Evolutionary conservation across 2,329 filamentous ascomycete genomes (phyloP), one percentile per base, ranked within the genome.

Genomic region (Gnomoniopsis smithogilvyi): DNA sequence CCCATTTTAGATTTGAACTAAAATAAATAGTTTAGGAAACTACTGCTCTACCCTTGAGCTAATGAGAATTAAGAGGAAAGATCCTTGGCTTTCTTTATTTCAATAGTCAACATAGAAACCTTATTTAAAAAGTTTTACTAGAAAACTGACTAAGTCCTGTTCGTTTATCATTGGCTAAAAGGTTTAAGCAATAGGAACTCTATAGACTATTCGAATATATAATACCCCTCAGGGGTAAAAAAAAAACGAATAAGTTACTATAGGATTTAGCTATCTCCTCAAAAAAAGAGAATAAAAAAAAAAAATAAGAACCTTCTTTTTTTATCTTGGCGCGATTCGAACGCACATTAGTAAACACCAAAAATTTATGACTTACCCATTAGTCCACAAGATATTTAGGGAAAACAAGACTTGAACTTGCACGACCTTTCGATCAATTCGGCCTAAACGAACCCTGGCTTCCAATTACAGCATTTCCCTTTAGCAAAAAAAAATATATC

Each of bases 351-450:
- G 26, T 30, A 30, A 30, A 30, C 26, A 30, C 26, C 26, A 30
- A 30, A 30, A 30, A 30, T 30, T 30, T 30, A 30, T 30, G 26
- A 30, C 26, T 50, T 55, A 51, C 19, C 48, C 45, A 51, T 51
- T 22, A 51, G 34, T 51, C 49, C 30, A 60, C 53, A 49, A 56
- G 30, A 52, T 53, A 41, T 41, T 52, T 59, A 60, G 34, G 51
- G 56, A 43, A 26, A 62, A 57, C 56, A 62, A 47, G 60, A 62
- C 49, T 62, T 55, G 60, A 62, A 60, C 60, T 47, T 62, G 56
- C 53, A 62, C 46, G 48, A 49, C 53, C 50, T 62, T 55, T 38
- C 51, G 51, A 52, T 34, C 47, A 56, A 30, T 47, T 51, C 21
- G 49, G 47, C 56, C 59, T 62, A 58, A 58, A 52, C 49, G 24